phyloP scores from a whole-genome alignment of 176 grass and related monocot species.

The Musa beccarii region DNA sequence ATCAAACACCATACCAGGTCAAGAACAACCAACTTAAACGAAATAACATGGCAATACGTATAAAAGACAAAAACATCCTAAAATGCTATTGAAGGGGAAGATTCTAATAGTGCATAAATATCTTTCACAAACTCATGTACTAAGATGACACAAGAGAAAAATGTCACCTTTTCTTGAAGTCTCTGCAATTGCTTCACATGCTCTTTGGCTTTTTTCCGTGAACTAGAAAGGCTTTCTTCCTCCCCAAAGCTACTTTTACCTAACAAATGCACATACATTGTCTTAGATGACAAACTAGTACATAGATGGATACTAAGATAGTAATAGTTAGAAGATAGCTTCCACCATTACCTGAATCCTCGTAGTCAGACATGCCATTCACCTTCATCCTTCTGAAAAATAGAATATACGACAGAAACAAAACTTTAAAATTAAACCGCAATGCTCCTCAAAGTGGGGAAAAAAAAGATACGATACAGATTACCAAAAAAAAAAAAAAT shows the following conservation, averaged over 20 bases:
- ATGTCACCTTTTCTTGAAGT: constrained; percentile 55
- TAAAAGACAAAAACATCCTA: neutral
- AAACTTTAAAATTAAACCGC: no score
- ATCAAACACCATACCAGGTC: no score
- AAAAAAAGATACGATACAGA: no score
- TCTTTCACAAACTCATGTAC: neutral
- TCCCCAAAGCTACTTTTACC: neutral
- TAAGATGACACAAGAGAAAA: neutral
- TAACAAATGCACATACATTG: neutral
- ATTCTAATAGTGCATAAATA: neutral
- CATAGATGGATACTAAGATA: neutral
- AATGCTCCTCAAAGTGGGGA: no score
- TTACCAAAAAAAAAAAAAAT: no score
- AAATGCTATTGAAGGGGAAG: neutral
- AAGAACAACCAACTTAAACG: no score
- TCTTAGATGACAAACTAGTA: neutral
- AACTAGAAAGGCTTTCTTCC: constrained; percentile 21
- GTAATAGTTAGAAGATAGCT: neutral
- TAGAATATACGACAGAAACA: neutral
- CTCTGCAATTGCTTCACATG: constrained; percentile 64
- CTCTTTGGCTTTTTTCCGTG: constrained; percentile 39
- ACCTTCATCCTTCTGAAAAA: neutral
- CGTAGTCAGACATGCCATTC: neutral
- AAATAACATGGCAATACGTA: no score
- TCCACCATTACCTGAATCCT: neutral